A percentile compares a stretch with the other conserved stretches of the same genome.
These are phyloP conservation scores for Pichia pseudocactophila DNA, from an alignment of 805 yeast species.

Conservation along the genomic window DNA sequence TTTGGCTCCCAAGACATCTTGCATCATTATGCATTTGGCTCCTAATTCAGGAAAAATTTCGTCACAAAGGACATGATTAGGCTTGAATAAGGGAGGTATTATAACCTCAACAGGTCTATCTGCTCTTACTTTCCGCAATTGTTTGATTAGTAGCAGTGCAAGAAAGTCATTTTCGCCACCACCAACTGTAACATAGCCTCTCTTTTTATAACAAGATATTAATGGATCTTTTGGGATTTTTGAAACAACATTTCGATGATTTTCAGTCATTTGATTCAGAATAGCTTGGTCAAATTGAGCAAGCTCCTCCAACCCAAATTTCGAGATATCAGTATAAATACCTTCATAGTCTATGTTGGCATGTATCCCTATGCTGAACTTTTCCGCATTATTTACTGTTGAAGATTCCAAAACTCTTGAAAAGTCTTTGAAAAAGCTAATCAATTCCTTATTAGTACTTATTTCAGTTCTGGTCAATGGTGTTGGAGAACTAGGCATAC, in stretches of 20 bases:
- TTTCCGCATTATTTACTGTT: background rate
- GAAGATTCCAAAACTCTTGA: background rate
- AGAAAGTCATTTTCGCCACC: slow-evolving; percentile 73
- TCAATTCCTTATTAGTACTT: background rate
- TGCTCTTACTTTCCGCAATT: slow-evolving; percentile 57
- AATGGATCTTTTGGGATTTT: slow-evolving; percentile 18
- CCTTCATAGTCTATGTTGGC: background rate
- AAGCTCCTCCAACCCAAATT: slow-evolving; percentile 15
- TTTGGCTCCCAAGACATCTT: slow-evolving; percentile 49
- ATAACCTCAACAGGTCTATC: slow-evolving; percentile 72
- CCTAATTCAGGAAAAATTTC: slow-evolving; percentile 48
- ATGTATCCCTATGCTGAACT: background rate
- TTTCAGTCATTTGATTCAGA: slow-evolving; percentile 23
- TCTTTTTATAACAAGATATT: slow-evolving; percentile 23
- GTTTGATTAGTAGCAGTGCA: slow-evolving; percentile 52
- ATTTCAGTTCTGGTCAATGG: background rate
- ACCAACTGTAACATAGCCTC: slow-evolving; percentile 63
- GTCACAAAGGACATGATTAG: slow-evolving; percentile 62
- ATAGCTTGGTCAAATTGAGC: slow-evolving; percentile 23
- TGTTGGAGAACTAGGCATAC: no score
- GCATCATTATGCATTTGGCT: slow-evolving; percentile 58
- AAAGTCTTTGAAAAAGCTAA: background rate
- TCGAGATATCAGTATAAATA: background rate
- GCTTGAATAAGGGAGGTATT: slow-evolving; percentile 61
- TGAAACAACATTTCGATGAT: slow-evolving; percentile 23